Conservation (phyloP, 2,329 filamentous ascomycete genomes). For the Microcyclospora tardicrescens region DNA sequence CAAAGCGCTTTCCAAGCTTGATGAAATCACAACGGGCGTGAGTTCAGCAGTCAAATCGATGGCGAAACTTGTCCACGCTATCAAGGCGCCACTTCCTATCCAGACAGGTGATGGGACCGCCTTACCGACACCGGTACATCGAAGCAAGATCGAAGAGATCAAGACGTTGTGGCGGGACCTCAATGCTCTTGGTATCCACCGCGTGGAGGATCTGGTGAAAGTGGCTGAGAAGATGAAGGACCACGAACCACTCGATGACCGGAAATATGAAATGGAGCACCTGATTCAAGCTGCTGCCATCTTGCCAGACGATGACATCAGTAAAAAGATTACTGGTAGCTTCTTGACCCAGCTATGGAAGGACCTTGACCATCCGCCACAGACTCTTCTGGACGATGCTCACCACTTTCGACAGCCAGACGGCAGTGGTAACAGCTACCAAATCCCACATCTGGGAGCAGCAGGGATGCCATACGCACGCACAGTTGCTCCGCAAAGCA, state of each 20-base stretch:
- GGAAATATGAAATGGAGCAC: conserved; percentile 47
- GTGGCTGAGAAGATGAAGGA: conserved; percentile 25
- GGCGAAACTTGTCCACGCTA: conserved; percentile 18
- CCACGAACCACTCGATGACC: conserved; percentile 48
- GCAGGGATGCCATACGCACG: conserved; percentile 57
- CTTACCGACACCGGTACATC: not conserved
- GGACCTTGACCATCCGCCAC: conserved; percentile 36
- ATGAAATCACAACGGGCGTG: conserved; percentile 11
- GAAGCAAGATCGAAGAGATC: conserved; percentile 1
- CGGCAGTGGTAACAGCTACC: conserved; percentile 43
- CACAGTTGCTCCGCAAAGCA: conserved; percentile 45
- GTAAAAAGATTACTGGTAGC: conserved; percentile 29
- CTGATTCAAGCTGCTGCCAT: conserved; percentile 36
- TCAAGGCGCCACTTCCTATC: conserved; percentile 22
- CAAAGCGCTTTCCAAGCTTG: conserved; percentile 12
- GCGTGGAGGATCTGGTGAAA: conserved; percentile 24
- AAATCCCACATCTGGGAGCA: conserved; percentile 49
- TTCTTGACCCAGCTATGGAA: conserved; percentile 37
- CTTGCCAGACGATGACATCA: conserved; percentile 28
- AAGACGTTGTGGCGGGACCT: conserved; percentile 14
- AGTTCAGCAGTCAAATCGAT: conserved; percentile 15
- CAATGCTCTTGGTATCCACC: conserved; percentile 12
- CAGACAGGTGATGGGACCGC: conserved; percentile 32
- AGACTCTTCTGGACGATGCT: conserved; percentile 30
- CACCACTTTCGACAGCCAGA: conserved; percentile 37